Conservation (phyloP, 768 basidiomycete genomes). For the Scleroderma citrinum region DNA sequence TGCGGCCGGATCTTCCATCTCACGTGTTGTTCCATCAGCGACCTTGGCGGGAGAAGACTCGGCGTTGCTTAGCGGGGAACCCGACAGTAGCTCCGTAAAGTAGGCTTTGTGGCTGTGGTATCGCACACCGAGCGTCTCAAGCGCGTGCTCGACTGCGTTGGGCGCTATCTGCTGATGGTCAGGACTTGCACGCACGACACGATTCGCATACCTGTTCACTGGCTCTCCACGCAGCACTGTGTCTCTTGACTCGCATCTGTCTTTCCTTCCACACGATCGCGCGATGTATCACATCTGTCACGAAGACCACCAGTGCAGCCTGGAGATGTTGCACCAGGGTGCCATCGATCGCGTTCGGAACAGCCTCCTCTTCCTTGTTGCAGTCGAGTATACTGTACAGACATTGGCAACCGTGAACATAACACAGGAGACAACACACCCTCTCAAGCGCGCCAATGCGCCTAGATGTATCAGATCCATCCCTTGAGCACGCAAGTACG, state of each 20-base stretch:
- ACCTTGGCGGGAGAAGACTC: slow-evolving; percentile 12
- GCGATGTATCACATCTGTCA: slow-evolving; percentile 43
- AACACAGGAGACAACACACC: slow-evolving; percentile 30
- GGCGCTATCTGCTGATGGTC: slow-evolving; percentile 33
- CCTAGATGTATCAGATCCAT: slow-evolving; percentile 38
- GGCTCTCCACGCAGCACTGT: slow-evolving; percentile 56
- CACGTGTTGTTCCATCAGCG: slow-evolving; percentile 1
- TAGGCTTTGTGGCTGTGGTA: slow-evolving; percentile 34
- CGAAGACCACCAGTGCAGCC: slow-evolving; percentile 44
- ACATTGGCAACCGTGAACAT: slow-evolving; percentile 12
- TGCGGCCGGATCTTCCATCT: neutral
- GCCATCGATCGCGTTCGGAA: slow-evolving; percentile 39
- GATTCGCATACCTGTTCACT: slow-evolving; percentile 34
- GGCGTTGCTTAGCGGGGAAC: slow-evolving; percentile 7
- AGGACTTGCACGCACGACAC: neutral
- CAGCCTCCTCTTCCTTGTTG: slow-evolving; percentile 22
- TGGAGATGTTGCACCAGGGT: slow-evolving; percentile 43
- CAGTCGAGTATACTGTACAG: slow-evolving; percentile 25
- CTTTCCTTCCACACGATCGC: slow-evolving; percentile 53
- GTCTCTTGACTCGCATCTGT: slow-evolving; percentile 50
- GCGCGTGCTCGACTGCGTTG: slow-evolving; percentile 42
- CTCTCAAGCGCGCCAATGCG: slow-evolving; percentile 34
- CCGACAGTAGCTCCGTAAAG: slow-evolving; percentile 31
- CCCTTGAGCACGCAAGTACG: slow-evolving; percentile 35
- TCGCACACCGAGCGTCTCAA: slow-evolving; percentile 41